Base-by-base conservation (phyloP, 441 rosid genomes). In the Adansonia madagascariensis region DNA sequence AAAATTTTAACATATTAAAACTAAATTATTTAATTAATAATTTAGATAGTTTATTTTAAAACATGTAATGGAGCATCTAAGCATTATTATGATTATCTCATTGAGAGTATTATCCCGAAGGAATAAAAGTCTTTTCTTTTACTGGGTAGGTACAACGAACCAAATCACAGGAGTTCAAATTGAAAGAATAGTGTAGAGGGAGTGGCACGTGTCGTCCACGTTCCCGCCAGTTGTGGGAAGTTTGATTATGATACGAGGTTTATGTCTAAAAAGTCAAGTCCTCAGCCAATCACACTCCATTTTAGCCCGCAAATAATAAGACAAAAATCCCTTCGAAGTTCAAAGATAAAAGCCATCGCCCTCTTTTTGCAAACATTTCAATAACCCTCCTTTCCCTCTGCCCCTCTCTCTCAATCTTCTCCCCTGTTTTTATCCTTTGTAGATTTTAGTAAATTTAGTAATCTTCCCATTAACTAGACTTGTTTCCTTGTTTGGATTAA, bases 321-420 rank as follows among this genome's bases (percentile, higher is more conserved):
- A 72, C 64, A 72, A 87, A 17, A 31, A 74, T 35, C 1, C 44
- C 41, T 35, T 35, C 41, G 41, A 35, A 35, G 41, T 60, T 72
- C 88, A 53, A 74, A 8, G 14, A 88, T 91, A 91, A 86, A 91
- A 87, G 79, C 75, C 83, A 55, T 20, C 27, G 73, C 80, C 79
- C 52, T 82, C 89, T 75, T 85, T 74, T 78, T 80, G 78, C 82
- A 82, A 90, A 91, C 89, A 90, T 89, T 94, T 90, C 89, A 91
- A 89, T 79, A 74, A 73, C 89, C 79, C 66, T 67, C 14, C 47
- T 12, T 82, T 79, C 75, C 63, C 62, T 80, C 60, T 1, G 47
- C 59, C 66, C 76, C 74, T 1, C 31, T 15, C 1, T 62, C 47
- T 0, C n/a, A 24, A 20, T 20, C 78, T 78, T 65, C 61, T 78